Base-by-base conservation (phyloP, 495 filamentous ascomycete species). In the Hypoxylon fragiforme region DNA sequence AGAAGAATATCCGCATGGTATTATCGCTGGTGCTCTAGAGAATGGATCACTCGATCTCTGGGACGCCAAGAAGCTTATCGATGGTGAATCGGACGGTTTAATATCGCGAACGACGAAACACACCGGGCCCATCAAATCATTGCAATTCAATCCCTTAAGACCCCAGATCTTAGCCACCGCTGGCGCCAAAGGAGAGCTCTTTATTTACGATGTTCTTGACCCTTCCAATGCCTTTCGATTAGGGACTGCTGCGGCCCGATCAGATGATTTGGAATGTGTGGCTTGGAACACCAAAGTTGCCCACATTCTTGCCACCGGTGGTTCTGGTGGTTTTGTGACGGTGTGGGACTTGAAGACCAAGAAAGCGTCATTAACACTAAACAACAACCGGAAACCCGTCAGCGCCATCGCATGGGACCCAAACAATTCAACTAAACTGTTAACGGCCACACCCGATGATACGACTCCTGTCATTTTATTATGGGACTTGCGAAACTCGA, bases 271-370 rank as follows among this genome's bases (percentile, higher is more conserved):
- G 55, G 91, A 97, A 55, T 91, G 90, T 51, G 75, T 97, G 63
- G 92, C 96, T 59, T 99, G 94, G 94, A 99, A 99, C 74, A 91
- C 91, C 63, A 97, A 96, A 76, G 92, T 97, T 31, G 79, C 92
- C 15, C 92, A 99, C 70, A 99, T 99, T 64, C 72, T 97, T 53
- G 95, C 91, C 20, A 96, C 94, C 9, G 94, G 94, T 57, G 91
- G 92, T 66, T 91, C 84, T 59, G 94, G 91, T 14, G 94, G 94
- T 8, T 96, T 96, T 64, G 91, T 97, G 20, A 97, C 94, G 8
- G 92, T 99, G 2, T 99, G 94, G 94, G 94, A 99, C 77, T 83
- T 97, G 35, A 96, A 95, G 77, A 88, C 86, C 0, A 97, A 95
- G 81, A 96, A 92, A 73, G 91, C 96, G 60, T 96, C 90, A 44